phyloP scores from a whole-genome alignment of 768 basidiomycete genomes.

The Chiua virens region DNA sequence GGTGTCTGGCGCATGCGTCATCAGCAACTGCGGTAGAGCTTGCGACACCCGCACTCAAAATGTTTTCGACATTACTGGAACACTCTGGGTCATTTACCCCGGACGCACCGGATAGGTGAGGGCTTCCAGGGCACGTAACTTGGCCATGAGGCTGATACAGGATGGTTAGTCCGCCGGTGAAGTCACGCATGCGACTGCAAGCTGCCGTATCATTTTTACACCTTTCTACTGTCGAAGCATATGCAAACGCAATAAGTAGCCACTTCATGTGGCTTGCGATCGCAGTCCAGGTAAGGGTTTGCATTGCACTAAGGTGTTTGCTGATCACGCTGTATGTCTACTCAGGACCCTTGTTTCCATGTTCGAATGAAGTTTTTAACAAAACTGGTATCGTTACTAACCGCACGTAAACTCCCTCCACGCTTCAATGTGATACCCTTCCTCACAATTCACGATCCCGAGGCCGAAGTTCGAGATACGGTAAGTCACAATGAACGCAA shows the following conservation, averaged over 20 bases:
- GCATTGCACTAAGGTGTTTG: not conserved
- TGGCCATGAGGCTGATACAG: conserved; percentile 11
- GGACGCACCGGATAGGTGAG: conserved; percentile 51
- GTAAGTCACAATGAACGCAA: conserved; percentile 38
- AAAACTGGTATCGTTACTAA: conserved; percentile 69
- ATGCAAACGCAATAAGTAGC: conserved; percentile 53
- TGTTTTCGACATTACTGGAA: conserved; percentile 71
- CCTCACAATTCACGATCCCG: conserved; percentile 89
- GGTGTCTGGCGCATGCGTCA: conserved; percentile 67
- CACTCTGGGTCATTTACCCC: conserved; percentile 66
- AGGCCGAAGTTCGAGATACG: conserved; percentile 68
- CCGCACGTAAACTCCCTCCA: conserved; percentile 60
- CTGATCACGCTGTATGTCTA: not conserved
- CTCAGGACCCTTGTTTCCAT: conserved; percentile 83
- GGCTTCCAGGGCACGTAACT: not conserved
- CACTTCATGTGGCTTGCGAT: conserved; percentile 72
- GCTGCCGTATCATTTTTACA: conserved; percentile 82
- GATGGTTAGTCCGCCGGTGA: conserved; percentile 51
- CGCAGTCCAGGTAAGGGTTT: conserved; percentile 68
- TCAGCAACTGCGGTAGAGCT: conserved; percentile 62
- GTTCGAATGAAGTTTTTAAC: conserved; percentile 77
- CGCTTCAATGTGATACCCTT: conserved; percentile 85
- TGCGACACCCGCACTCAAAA: conserved; percentile 71
- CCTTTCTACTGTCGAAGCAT: conserved; percentile 59
- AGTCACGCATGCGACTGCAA: conserved; percentile 79